phyloP scores from a whole-genome alignment of 2,329 filamentous ascomycete species.

The Alternaria burnsii region DNA sequence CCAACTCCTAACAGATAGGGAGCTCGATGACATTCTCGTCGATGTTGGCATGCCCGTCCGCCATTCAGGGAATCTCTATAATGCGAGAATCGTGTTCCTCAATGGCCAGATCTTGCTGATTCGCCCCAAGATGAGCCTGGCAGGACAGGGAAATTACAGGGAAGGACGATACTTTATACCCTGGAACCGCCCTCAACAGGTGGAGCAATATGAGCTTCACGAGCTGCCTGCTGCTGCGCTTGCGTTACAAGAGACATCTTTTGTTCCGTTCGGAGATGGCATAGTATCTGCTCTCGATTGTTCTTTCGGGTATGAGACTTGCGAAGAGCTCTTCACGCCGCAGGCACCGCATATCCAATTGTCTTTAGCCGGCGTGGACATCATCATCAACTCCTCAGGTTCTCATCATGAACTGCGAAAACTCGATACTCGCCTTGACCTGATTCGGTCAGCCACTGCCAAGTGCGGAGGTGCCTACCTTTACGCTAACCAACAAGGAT shows the following conservation, averaged over 20 bases:
- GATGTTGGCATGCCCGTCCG: constrained; percentile 55
- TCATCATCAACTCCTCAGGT: constrained; percentile 64
- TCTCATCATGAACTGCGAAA: constrained; percentile 75
- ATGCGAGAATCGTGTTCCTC: constrained; percentile 65
- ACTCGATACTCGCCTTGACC: constrained; percentile 67
- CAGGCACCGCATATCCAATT: constrained; percentile 11
- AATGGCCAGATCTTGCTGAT: constrained; percentile 76
- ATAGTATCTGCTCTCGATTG: constrained; percentile 69
- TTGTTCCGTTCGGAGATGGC: constrained; percentile 73
- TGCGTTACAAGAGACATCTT: constrained; percentile 62
- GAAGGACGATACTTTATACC: constrained; percentile 52
- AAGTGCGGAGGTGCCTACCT: constrained; percentile 61
- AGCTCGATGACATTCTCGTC: constrained; percentile 66
- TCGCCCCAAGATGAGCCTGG: constrained; percentile 74
- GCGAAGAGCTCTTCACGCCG: constrained; percentile 16
- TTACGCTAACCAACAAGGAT: constrained; percentile 67
- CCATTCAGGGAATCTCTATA: constrained; percentile 70
- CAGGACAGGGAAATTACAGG: constrained; percentile 70
- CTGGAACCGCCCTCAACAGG: constrained; percentile 52
- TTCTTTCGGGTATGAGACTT: constrained; percentile 12
- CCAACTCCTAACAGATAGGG: constrained; percentile 67
- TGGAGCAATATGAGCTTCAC: constrained; percentile 70
- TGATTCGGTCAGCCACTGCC: constrained; percentile 72
- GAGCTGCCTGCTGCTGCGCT: constrained; percentile 57
- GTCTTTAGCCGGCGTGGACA: constrained; percentile 55